Base-by-base conservation (phyloP, 306 rosid genomes). In the Phaseolus lunatus region DNA sequence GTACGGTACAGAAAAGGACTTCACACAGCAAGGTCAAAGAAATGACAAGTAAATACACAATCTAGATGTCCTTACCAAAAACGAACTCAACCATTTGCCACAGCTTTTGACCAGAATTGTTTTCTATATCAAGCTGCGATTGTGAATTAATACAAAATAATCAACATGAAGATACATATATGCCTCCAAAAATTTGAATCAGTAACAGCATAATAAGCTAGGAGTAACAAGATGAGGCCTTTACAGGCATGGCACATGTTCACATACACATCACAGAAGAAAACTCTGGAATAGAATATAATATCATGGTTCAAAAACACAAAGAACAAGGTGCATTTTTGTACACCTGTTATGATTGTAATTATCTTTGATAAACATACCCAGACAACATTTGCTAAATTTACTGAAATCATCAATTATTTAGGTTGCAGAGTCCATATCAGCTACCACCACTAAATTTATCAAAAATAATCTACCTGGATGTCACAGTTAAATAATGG, bases 21-120 rank as follows among this genome's bases (percentile, higher is more conserved):
- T 75, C 53, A 70, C 27, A 47, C 56, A 18, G 37, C 47, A 70
- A 65, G 39, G 35, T 20, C 69, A 33, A 33, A 26, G 44, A 78
- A 5, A 76, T 27, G 53, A 45, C 29, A 81, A 68, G 12, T 62
- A 57, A 37, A 49, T 48, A 64, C 58, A 58, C n/a, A 33, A 35
- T 66, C 48, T 1, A 67, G 45, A 81, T 61, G 84, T 39, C 73
- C 90, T 89, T 92, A 95, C 97, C 99, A 50, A 95, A 91, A 78
- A 88, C 52, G 81, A 92, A 87, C 85, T 95, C 99, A 75, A 88
- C 86, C 72, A 10, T 82, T 85, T 95, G 99, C 99, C 99, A 95
- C 50, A 74, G 81, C 84, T 86, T 88, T 82, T 95, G 99, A 81
- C 56, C 92, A 49, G 91, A 84, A 85, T 62, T 95, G 52, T 92